These are phyloP conservation scores for Senecio squalidus DNA, from an alignment of 140 eudicot genomes.

Conservation along the genomic window DNA sequence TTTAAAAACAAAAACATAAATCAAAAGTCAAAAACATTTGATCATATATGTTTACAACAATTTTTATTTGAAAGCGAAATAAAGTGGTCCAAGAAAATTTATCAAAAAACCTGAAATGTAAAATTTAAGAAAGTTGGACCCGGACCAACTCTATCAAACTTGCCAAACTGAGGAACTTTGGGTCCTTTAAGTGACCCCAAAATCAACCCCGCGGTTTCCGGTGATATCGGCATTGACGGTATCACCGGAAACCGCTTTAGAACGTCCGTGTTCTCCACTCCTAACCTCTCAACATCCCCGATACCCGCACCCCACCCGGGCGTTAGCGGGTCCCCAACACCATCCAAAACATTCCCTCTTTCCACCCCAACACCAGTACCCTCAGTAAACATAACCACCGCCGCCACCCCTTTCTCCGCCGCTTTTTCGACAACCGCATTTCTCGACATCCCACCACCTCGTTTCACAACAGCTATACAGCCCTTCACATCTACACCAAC, in stretches of 20 bases:
- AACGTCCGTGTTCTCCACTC: constrained; percentile 38
- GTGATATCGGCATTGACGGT: constrained; percentile 75
- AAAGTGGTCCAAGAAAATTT: constrained; percentile 24
- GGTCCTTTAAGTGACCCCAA: constrained; percentile 58
- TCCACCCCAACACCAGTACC: constrained; percentile 60
- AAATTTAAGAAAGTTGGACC: constrained; percentile 81
- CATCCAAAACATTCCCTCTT: constrained; percentile 86
- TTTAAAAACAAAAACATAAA: not conserved
- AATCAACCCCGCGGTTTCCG: constrained; percentile 51
- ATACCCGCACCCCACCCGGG: constrained; percentile 74
- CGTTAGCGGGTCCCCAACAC: constrained; percentile 79
- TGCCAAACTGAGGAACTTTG: constrained; percentile 30
- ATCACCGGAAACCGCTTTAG: constrained; percentile 47
- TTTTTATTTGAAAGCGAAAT: constrained; percentile 25
- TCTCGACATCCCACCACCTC: constrained; percentile 74
- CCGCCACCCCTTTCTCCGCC: constrained; percentile 70
- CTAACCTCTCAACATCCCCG: constrained; percentile 55
- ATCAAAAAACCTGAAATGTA: constrained; percentile 65
- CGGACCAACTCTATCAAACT: constrained; percentile 58
- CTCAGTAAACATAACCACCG: constrained; percentile 74
- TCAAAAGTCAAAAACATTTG: not conserved
- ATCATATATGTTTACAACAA: too few relatives aligned
- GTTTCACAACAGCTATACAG: constrained; percentile 57
- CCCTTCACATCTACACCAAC: constrained; percentile 51
- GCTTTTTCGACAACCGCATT: constrained; percentile 58